Conservation (phyloP, 345 rosid genomes). For the Eucalyptus fibrosa region DNA sequence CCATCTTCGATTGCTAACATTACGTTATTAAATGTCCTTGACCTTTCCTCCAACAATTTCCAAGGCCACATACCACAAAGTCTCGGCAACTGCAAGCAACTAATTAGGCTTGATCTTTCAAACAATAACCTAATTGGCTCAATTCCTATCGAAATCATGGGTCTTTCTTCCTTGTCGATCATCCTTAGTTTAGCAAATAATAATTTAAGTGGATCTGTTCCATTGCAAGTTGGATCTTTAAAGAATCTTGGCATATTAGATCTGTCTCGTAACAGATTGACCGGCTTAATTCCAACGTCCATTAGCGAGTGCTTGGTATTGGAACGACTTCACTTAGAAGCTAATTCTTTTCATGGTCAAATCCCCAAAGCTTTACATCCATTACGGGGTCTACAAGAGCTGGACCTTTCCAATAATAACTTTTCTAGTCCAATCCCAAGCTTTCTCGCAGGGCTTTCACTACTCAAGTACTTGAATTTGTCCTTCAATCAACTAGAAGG, state of each 20-base stretch:
- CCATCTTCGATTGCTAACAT: background rate
- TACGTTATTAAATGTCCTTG: rapidly evolving
- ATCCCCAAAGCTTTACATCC: background rate
- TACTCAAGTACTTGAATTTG: background rate
- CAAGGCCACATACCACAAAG: background rate
- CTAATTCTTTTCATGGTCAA: background rate
- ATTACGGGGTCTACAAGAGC: background rate
- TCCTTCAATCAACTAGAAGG: background rate
- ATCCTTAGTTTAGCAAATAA: background rate
- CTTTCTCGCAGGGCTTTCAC: background rate
- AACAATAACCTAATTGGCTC: background rate
- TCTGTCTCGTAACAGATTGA: background rate
- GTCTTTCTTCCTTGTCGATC: background rate
- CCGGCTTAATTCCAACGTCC: background rate
- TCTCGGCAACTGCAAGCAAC: background rate
- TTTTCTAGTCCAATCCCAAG: background rate
- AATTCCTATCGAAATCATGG: background rate
- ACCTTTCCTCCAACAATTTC: background rate
- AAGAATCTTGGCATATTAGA: background rate
- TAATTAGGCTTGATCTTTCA: rapidly evolving
- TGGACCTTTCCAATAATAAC: background rate
- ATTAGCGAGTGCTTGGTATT: background rate
- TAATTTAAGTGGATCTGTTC: background rate
- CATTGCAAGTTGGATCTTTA: background rate
- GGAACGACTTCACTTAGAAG: background rate